A percentile compares a stretch with the other conserved stretches of the same genome.
Conservation (phyloP, 306 rosid genomes). For the Begonia peltatifolia region DNA sequence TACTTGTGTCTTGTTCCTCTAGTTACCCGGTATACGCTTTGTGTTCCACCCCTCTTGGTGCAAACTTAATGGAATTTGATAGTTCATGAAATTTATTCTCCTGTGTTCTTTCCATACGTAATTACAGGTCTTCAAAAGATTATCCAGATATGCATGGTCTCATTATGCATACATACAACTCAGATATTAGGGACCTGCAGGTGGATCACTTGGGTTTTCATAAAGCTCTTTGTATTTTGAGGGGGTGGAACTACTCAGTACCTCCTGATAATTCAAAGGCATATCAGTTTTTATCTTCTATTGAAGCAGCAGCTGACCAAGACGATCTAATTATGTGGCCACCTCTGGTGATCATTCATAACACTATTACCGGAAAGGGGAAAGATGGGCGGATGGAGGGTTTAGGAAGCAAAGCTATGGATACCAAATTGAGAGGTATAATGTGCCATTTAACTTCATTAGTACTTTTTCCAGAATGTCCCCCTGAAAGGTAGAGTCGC, state of each 20-base stretch:
- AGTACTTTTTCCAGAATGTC: constrained; percentile 15
- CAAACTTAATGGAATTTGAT: constrained; percentile 16
- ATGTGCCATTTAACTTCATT: constrained; percentile 22
- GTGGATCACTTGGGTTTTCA: constrained; percentile 40
- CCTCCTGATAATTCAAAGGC: constrained; percentile 17
- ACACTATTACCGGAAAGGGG: constrained; percentile 13
- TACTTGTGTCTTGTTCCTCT: too few relatives aligned
- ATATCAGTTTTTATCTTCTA: constrained; percentile 14
- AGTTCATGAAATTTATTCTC: constrained; percentile 35
- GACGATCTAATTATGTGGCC: constrained; percentile 36
- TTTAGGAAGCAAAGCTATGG: constrained; percentile 94
- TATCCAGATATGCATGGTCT: constrained; percentile 87
- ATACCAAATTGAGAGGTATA: constrained; percentile 83
- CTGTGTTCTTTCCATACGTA: constrained; percentile 51
- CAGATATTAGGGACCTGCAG: constrained; percentile 51
- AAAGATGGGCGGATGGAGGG: constrained; percentile 95
- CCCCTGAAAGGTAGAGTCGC: constrained; percentile 8
- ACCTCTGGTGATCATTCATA: constrained; percentile 29
- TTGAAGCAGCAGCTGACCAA: constrained; percentile 18
- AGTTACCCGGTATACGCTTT: constrained; percentile 12
- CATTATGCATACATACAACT: constrained; percentile 83
- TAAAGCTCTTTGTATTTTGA: constrained; percentile 28
- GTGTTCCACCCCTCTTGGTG: constrained; percentile 21
- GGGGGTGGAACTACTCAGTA: constrained; percentile 28
- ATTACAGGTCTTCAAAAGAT: constrained; percentile 93